Percentiles rank a stretch among this genome's conserved stretches.
Conservation (phyloP, 352 stramenopile species). For the Phytophthora melonis region DNA sequence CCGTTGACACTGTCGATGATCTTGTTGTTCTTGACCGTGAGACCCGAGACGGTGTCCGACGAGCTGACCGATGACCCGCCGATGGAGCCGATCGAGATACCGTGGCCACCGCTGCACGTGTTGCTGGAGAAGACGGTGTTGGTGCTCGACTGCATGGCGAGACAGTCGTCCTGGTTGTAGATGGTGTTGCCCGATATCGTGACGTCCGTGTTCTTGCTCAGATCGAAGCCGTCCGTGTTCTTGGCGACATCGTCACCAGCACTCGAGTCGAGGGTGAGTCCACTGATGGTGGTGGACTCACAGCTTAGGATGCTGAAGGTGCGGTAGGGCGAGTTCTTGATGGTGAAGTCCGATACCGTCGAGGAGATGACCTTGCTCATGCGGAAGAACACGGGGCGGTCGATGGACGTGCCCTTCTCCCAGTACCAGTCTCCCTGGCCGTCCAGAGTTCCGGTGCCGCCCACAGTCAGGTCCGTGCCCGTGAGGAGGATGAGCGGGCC, state of each 20-base stretch:
- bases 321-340: conserved; percentile 3
- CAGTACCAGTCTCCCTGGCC: conserved; percentile 47
- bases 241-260: background rate
- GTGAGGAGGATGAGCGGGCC: conserved; percentile 37
- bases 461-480: conserved; percentile 30
- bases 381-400: conserved; percentile 40
- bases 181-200: too few relatives aligned
- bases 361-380: conserved; percentile 26
- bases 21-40: too few relatives aligned
- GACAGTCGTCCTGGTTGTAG: too few relatives aligned
- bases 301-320: background rate
- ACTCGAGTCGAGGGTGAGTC: background rate
- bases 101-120: too few relatives aligned
- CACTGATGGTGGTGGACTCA: background rate
- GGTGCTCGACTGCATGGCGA: too few relatives aligned
- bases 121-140: too few relatives aligned
- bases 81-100: too few relatives aligned
- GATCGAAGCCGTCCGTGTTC: too few relatives aligned
- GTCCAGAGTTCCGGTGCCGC: conserved; percentile 38
- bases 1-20: too few relatives aligned
- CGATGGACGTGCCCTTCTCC: conserved; percentile 36
- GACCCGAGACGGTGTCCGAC: too few relatives aligned
- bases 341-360: conserved; percentile 15
- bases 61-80: too few relatives aligned
- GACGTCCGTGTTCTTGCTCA: too few relatives aligned